A percentile compares a stretch with the other conserved stretches of the same genome.
Conservation (phyloP, 2,329 filamentous ascomycete genomes). For the Fusarium tupiense region DNA sequence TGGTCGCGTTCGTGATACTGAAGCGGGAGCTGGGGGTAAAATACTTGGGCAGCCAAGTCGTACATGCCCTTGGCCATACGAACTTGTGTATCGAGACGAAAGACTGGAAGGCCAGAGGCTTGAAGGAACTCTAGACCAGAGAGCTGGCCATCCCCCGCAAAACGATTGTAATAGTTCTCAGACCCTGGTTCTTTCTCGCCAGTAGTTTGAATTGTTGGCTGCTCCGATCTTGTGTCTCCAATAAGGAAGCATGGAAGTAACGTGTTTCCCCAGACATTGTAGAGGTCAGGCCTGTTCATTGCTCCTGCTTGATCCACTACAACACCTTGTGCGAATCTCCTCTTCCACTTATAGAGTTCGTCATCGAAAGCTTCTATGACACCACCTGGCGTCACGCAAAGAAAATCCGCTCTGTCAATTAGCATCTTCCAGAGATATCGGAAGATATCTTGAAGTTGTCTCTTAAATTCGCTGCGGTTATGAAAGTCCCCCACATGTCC, state of each 20-base stretch:
- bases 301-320: constrained; percentile 39
- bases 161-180: constrained; percentile 6
- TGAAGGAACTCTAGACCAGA: background rate
- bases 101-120: constrained; percentile 21
- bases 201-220: constrained; percentile 1
- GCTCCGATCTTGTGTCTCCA: constrained; percentile 33
- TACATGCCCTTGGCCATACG: constrained; percentile 39
- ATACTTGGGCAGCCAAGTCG: background rate
- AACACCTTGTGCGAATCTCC: background rate
- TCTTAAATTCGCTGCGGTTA: too few species aligned
- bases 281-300: constrained; percentile 27
- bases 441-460: too few species aligned
- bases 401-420: too few species aligned
- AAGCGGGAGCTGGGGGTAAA: background rate
- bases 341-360: background rate
- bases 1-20: background rate
- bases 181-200: background rate
- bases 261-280: constrained; percentile 36
- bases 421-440: too few species aligned
- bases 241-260: constrained; percentile 31
- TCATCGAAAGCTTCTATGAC: too few species aligned
- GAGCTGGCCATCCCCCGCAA: constrained; percentile 6
- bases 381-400: too few species aligned
- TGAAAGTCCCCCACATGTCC: too few species aligned
- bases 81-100: constrained; percentile 27